Percentiles rank a stretch among this genome's conserved stretches.
phyloP scores from a whole-genome alignment of 2,329 filamentous ascomycete species.

The Botryotinia globosa region DNA sequence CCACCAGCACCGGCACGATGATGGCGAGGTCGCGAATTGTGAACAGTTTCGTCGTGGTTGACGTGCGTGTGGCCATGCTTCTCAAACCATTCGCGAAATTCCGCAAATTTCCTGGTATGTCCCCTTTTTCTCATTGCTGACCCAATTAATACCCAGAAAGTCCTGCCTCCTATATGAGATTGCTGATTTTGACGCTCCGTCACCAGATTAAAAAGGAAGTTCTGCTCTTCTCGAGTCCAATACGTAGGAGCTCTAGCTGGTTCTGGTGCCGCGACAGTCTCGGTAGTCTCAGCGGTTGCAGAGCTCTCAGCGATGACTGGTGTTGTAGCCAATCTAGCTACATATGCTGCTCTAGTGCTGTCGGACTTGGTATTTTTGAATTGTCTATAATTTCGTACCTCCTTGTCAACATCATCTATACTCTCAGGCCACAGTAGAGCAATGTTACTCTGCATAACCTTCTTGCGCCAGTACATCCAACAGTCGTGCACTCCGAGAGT shows the following conservation, averaged over 20 bases:
- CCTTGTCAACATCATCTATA: not conserved
- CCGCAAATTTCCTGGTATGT: not conserved
- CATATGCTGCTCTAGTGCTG: not conserved
- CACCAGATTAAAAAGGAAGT: not conserved
- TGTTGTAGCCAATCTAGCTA: no score
- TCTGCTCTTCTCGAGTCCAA: not conserved
- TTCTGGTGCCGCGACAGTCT: not conserved
- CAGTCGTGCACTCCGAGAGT: not conserved
- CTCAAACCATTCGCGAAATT: not conserved
- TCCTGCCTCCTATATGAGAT: fast-evolving
- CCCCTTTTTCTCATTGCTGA: not conserved
- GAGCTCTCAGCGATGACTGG: not conserved
- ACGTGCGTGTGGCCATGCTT: not conserved
- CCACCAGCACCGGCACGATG: not conserved
- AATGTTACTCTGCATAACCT: not conserved
- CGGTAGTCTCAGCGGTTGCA: not conserved
- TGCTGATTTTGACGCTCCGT: fast-evolving
- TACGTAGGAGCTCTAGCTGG: not conserved
- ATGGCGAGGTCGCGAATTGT: not conserved
- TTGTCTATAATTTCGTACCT: not conserved
- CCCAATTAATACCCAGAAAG: not conserved
- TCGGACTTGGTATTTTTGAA: not conserved
- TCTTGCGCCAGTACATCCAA: not conserved
- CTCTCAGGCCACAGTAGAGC: not conserved
- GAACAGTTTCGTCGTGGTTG: not conserved